Evolutionary conservation across 768 basidiomycete genomes (phyloP).

Genomic region (Clavaria fumosa): DNA sequence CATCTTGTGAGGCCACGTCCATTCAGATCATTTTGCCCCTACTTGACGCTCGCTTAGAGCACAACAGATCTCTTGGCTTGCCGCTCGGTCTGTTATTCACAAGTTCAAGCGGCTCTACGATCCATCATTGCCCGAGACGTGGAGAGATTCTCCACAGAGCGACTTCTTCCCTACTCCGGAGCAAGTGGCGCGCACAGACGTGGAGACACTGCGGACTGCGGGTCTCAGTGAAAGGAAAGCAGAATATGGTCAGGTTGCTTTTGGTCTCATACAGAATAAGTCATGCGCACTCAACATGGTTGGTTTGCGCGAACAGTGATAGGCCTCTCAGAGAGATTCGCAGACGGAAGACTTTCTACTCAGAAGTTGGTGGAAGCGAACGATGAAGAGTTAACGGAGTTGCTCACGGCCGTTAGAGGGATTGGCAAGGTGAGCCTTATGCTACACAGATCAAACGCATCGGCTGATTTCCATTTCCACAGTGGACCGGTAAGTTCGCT

Average conservation of each 20-base stretch:
- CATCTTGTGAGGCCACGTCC: constrained; percentile 48
- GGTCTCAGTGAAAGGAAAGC: constrained; percentile 79
- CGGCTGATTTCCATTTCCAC: no score
- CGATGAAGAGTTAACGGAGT: constrained; percentile 63
- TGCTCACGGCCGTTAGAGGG: constrained; percentile 65
- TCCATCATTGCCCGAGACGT: constrained; percentile 54
- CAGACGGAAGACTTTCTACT: constrained; percentile 65
- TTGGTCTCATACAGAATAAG: no score
- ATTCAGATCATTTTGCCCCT: no score
- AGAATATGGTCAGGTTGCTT: constrained; percentile 52
- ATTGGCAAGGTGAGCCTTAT: constrained; percentile 52
- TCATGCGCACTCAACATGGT: no score
- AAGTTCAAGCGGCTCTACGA: constrained; percentile 71
- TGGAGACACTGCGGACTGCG: constrained; percentile 46
- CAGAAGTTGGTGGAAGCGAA: constrained; percentile 50
- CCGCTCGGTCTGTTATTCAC: constrained; percentile 71
- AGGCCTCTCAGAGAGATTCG: constrained; percentile 67
- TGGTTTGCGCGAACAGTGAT: constrained; percentile 31
- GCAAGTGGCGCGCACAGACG: constrained; percentile 47
- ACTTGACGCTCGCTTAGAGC: no score
- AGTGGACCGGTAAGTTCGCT: constrained; percentile 44
- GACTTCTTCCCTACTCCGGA: constrained; percentile 53
- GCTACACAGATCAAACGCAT: no score
- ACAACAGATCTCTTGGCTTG: constrained; percentile 78
- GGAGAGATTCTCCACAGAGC: constrained; percentile 28